Evolutionary conservation across 2,329 filamentous ascomycete species (phyloP), one percentile per base, ranked within the genome.

Genomic region (Penicillium palitans): DNA sequence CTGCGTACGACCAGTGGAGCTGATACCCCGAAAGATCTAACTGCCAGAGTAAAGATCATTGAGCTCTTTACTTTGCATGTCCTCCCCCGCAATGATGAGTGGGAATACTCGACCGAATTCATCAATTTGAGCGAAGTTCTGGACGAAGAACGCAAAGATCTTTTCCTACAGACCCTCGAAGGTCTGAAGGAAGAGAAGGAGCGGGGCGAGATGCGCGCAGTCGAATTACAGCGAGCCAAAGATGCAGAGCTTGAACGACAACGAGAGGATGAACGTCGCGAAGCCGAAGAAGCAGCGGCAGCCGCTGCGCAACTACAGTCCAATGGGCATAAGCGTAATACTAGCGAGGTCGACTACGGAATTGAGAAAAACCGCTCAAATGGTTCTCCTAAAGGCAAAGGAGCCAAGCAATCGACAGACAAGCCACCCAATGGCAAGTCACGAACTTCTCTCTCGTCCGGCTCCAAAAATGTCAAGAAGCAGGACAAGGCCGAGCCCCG

Each of bases 51-150:
- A 63, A 96, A 96, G 78, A 90, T 99, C 42, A 85, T 99, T 51
- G 95, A 99, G 77, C 83, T 99, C 9, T 99, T 97, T 74, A 96
- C 92, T 1, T 83, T 99, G 5, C 95, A 99, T 71, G 91, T 98
- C 8, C 85, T 99, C n/a, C 87, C 93, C 6, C 85, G 91, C 53
- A 98, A 97, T 67, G 87, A 91, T 56, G 92, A 98, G 77, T 99
- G 95, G 95, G 91, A 96, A 58, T 97, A 97, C 68, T 91, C 95
- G 4, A 85, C 87, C 59, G 90, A 96, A 67, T 98, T 98, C 74
- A 96, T 98, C 70, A 86, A 83, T 68, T 86, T 91, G 70, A 95
- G 88, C 73, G 87, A 93, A 47, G 86, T 96, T 27, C 83, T 99
- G 1, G 93, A 98, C 72, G 93, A 97, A 52, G 95, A 98, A 78